Percentiles rank a stretch among this genome's conserved stretches.
Evolutionary conservation across 352 stramenopile genomes (phyloP).

Genomic region (Pythium brachiatum): DNA sequence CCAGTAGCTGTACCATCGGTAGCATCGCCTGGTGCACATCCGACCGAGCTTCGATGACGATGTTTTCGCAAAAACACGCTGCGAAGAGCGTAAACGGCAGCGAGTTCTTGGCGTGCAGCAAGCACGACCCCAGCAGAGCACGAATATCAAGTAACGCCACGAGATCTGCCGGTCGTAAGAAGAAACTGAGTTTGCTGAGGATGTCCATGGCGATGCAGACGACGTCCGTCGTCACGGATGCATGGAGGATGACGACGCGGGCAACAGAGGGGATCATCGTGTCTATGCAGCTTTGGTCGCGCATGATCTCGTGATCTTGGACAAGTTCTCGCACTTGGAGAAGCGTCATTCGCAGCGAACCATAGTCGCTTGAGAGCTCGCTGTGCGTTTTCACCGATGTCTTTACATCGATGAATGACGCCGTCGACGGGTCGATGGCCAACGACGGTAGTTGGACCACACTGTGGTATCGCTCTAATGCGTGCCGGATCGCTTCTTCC

Average conservation of each 20-base stretch:
- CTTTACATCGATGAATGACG: conserved; percentile 18
- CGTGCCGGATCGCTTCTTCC: not conserved
- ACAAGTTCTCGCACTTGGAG: conserved; percentile 1
- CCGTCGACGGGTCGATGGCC: not conserved
- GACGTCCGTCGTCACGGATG: conserved; percentile 13
- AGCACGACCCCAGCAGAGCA: conserved; percentile 13
- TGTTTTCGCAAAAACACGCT: conserved; percentile 21
- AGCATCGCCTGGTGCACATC: not conserved
- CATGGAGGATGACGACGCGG: conserved; percentile 20
- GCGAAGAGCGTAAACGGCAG: conserved; percentile 20
- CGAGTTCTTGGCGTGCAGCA: conserved; percentile 12
- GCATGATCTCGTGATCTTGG: not conserved
- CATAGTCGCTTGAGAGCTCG: conserved; percentile 5
- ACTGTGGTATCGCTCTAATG: not conserved
- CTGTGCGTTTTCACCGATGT: conserved; percentile 12
- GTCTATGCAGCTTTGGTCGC: not conserved
- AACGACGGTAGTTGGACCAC: not conserved
- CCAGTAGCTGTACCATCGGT: conserved; percentile 9
- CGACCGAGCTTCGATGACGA: conserved; percentile 6
- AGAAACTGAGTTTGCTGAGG: conserved; percentile 18
- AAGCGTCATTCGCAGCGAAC: conserved; percentile 6
- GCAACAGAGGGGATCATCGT: conserved; percentile 6
- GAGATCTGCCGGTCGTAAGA: not conserved
- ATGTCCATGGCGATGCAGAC: conserved; percentile 26
- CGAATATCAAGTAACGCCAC: conserved; percentile 3